phyloP scores from a whole-genome alignment of 2,329 filamentous ascomycete genomes.

The Stagonosporopsis rhizophila region DNA sequence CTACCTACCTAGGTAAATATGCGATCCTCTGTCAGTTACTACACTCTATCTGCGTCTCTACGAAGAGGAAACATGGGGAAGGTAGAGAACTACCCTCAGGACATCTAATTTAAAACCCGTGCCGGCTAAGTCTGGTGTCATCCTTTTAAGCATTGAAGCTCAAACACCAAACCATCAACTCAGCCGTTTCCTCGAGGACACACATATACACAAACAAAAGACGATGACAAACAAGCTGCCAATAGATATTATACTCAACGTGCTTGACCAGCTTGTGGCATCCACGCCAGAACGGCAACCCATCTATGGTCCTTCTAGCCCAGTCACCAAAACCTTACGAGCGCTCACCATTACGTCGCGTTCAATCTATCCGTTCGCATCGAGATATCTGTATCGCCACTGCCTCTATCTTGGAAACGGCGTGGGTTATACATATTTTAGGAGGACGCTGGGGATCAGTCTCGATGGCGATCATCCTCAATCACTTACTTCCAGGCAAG shows the following conservation, averaged over 20 bases:
- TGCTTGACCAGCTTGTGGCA: conserved; percentile 39
- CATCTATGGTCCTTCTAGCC: conserved; percentile 29
- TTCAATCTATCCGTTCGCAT: conserved; percentile 28
- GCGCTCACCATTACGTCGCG: conserved; percentile 36
- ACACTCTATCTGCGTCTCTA: too few species aligned
- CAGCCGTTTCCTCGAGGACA: background rate
- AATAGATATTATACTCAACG: conserved; percentile 33
- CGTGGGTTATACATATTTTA: conserved; percentile 27
- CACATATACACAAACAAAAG: background rate
- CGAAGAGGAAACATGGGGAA: too few species aligned
- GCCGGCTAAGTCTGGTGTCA: too few species aligned
- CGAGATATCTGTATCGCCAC: conserved; percentile 34
- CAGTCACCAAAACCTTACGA: conserved; percentile 34
- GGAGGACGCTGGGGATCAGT: conserved; percentile 34
- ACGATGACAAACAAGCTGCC: conserved; percentile 21
- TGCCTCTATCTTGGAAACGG: conserved; percentile 36
- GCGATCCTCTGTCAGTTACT: too few species aligned
- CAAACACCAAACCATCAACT: background rate
- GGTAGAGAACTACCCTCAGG: too few species aligned
- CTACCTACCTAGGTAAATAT: too few species aligned
- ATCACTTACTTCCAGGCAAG: conserved; percentile 29
- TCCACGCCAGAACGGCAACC: conserved; percentile 22
- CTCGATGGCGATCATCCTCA: conserved; percentile 31
- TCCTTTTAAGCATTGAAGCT: too few species aligned
- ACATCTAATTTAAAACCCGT: too few species aligned